phyloP scores from a whole-genome alignment of 495 filamentous ascomycete species.

The Niebla homalea region DNA sequence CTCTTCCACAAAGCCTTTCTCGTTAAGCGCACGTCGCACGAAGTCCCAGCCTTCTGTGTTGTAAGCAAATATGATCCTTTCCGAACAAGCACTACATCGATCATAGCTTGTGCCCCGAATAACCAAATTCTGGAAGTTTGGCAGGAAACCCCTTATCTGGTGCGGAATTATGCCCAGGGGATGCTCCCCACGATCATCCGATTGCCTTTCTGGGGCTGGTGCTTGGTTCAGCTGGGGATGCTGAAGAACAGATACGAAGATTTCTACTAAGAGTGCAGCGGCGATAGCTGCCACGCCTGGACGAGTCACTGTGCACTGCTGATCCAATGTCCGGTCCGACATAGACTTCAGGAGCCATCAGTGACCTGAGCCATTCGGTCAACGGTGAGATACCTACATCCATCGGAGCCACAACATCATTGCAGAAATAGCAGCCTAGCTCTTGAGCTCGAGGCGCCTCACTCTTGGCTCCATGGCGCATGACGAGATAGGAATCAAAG shows the following conservation, averaged over 20 bases:
- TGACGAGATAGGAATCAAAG: slow-evolving; percentile 93
- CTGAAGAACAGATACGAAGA: slow-evolving; percentile 76
- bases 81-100: slow-evolving; percentile 85
- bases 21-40: slow-evolving; percentile 70
- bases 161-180: slow-evolving; percentile 84
- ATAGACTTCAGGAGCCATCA: slow-evolving; percentile 56
- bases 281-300: slow-evolving; percentile 87
- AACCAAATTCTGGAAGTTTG: slow-evolving; percentile 68
- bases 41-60: slow-evolving; percentile 69
- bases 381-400: slow-evolving; percentile 50
- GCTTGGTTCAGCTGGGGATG: slow-evolving; percentile 60
- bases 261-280: slow-evolving; percentile 81
- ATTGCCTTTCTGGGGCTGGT: slow-evolving; percentile 28
- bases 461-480: slow-evolving; percentile 67
- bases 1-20: slow-evolving; percentile 79
- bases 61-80: slow-evolving; percentile 60
- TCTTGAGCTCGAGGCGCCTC: slow-evolving; percentile 32
- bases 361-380: slow-evolving; percentile 11
- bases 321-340: slow-evolving; percentile 87
- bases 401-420: slow-evolving; percentile 87
- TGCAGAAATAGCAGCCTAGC: slow-evolving; percentile 95
- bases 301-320: slow-evolving; percentile 94
- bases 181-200: slow-evolving; percentile 48
- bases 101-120: slow-evolving; percentile 74
- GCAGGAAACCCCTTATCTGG: slow-evolving; percentile 85